Evolutionary conservation across 768 basidiomycete species (phyloP).

Genomic region (Lactifluus piperatus): DNA sequence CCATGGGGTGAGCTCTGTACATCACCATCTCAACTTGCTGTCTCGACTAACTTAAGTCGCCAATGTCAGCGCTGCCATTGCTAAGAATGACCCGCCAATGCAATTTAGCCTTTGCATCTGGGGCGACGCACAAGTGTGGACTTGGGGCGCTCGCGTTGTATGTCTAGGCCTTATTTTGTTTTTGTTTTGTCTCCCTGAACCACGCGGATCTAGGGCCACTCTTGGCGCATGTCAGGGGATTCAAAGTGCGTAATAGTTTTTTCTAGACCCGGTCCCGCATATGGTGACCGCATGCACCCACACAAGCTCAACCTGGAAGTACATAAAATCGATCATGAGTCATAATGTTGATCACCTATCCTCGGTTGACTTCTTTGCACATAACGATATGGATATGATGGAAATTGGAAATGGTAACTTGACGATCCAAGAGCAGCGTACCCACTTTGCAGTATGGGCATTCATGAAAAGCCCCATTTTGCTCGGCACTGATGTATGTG

Average conservation of each 20-base stretch:
- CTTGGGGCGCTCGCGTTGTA: conserved; percentile 49
- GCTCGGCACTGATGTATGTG: conserved; percentile 31
- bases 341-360: conserved; percentile 36
- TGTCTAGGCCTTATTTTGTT: conserved; percentile 4
- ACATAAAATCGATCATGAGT: conserved; percentile 38
- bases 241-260: conserved; percentile 25
- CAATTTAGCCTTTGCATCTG: conserved; percentile 46
- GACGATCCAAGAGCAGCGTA: conserved; percentile 41
- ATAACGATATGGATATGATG: conserved; percentile 57
- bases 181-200: neutral
- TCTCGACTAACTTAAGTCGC: neutral
- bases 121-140: conserved; percentile 47
- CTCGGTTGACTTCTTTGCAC: conserved; percentile 37
- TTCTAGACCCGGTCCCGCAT: neutral
- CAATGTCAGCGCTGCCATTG: conserved; percentile 36
- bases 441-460: conserved; percentile 52
- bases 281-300: neutral
- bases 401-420: conserved; percentile 41
- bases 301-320: conserved; percentile 39
- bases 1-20: conserved; percentile 38
- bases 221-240: conserved; percentile 47
- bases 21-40: neutral
- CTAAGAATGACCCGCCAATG: conserved; percentile 36
- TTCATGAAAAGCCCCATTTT: conserved; percentile 51
- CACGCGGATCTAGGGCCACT: conserved; percentile 34